Conservation (phyloP, 2,329 filamentous ascomycete species). For the Ilyonectria robusta region DNA sequence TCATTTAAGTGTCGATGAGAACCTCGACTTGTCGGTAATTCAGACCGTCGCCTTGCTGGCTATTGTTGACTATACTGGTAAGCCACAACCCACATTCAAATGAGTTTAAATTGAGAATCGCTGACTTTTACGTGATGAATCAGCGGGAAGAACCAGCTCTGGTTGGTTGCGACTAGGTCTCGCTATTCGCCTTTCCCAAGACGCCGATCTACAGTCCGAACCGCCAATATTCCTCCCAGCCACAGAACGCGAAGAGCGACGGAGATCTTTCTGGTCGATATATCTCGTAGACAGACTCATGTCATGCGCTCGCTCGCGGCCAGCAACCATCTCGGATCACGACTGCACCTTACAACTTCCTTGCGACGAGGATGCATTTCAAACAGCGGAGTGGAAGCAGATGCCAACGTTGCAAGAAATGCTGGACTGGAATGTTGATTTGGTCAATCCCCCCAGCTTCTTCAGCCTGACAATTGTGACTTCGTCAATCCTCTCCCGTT, state of each 20-base stretch:
- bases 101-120: background rate
- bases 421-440: constrained; percentile 25
- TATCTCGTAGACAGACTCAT: constrained; percentile 55
- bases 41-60: constrained; percentile 55
- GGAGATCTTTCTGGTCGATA: constrained; percentile 56
- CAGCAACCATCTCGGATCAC: constrained; percentile 51
- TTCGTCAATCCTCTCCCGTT: constrained; percentile 30
- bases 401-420: constrained; percentile 31
- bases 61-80: constrained; percentile 56
- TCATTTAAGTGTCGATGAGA: constrained; percentile 30
- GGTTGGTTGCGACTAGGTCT: constrained; percentile 56
- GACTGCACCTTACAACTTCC: constrained; percentile 52
- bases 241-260: constrained; percentile 51
- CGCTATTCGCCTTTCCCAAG: constrained; percentile 52
- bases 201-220: constrained; percentile 52
- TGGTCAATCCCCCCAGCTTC: background rate
- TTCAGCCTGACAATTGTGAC: constrained; percentile 27
- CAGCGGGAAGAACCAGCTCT: constrained; percentile 34
- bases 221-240: constrained; percentile 37
- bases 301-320: constrained; percentile 53
- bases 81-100: constrained; percentile 6
- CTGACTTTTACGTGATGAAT: background rate
- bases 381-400: constrained; percentile 11
- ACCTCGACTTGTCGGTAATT: constrained; percentile 44
- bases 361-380: constrained; percentile 33